phyloP scores from a whole-genome alignment of 345 rosid species.

The Euphorbia pulcherrima region DNA sequence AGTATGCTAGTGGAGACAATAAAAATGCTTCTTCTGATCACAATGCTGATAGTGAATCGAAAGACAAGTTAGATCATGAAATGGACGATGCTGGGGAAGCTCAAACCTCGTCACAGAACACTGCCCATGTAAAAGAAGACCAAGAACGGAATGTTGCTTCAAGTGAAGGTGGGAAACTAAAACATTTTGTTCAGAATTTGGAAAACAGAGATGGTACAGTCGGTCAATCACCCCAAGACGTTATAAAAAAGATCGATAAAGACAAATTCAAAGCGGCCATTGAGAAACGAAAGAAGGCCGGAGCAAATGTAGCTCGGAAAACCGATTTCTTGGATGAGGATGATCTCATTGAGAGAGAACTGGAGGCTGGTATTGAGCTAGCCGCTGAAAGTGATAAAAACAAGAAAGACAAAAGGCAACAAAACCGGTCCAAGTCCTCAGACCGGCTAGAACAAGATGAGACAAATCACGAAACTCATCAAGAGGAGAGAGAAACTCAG shows the following conservation, averaged over 20 bases:
- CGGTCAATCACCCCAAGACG: too few relatives aligned
- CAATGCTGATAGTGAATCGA: constrained; percentile 10
- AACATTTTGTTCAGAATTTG: too few relatives aligned
- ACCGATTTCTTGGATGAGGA: constrained; percentile 24
- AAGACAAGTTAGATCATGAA: constrained; percentile 6
- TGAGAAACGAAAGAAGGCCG: constrained; percentile 23
- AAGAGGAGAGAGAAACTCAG: constrained; percentile 10
- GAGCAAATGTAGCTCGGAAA: constrained; percentile 20
- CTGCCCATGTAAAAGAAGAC: constrained; percentile 13
- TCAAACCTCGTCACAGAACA: background rate
- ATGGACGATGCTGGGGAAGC: constrained; percentile 9
- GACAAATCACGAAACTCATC: constrained; percentile 15
- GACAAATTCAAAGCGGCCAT: constrained; percentile 24
- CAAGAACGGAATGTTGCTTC: constrained; percentile 13
- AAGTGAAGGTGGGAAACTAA: constrained; percentile 14
- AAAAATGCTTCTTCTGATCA: constrained; percentile 18
- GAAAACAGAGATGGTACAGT: too few relatives aligned
- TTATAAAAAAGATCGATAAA: constrained; percentile 24
- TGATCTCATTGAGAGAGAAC: constrained; percentile 32
- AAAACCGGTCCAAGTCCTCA: too few relatives aligned
- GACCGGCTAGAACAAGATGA: constrained; percentile 18
- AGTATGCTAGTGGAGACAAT: constrained; percentile 12
- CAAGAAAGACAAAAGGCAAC: too few relatives aligned
- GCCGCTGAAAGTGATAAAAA: too few relatives aligned
- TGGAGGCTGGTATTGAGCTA: constrained; percentile 29